phyloP scores from a whole-genome alignment of 164 flowering plant genomes.

The Sedum album region DNA sequence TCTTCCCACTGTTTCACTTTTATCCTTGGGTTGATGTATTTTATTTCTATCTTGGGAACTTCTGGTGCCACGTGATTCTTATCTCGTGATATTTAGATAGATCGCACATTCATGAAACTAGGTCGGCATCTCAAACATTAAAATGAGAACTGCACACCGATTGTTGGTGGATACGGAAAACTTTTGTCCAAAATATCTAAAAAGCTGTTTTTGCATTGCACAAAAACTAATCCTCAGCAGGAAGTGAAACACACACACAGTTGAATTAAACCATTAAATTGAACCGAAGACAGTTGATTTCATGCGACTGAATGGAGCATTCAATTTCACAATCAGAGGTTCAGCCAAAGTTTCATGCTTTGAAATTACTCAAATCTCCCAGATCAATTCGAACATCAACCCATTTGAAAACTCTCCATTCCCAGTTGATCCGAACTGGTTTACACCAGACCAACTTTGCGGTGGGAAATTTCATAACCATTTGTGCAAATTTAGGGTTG shows the following conservation, averaged over 20 bases:
- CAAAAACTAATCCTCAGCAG: too few relatives aligned
- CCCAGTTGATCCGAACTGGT: conserved; percentile 17
- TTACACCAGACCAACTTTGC: conserved; percentile 24
- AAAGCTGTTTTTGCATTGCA: too few relatives aligned
- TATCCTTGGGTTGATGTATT: not conserved
- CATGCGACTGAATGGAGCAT: not conserved
- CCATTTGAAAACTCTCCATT: conserved; percentile 19
- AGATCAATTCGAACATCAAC: conserved; percentile 11
- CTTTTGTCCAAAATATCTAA: too few relatives aligned
- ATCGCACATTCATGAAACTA: not conserved
- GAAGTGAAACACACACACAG: too few relatives aligned
- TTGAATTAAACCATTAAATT: too few relatives aligned
- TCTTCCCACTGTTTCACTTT: not conserved
- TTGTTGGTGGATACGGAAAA: too few relatives aligned
- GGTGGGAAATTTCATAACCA: conserved; percentile 19
- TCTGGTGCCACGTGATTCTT: not conserved
- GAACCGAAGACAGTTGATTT: too few relatives aligned
- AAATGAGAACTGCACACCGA: too few relatives aligned
- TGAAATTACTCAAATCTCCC: conserved; percentile 18
- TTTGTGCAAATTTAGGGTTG: conserved; percentile 16
- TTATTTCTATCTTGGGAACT: not conserved
- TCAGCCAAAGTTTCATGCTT: not conserved
- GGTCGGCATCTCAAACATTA: too few relatives aligned
- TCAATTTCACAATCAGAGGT: not conserved
- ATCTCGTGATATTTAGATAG: not conserved